Conservation (phyloP, 768 basidiomycete species). For the Neoboletus brunneissimus region DNA sequence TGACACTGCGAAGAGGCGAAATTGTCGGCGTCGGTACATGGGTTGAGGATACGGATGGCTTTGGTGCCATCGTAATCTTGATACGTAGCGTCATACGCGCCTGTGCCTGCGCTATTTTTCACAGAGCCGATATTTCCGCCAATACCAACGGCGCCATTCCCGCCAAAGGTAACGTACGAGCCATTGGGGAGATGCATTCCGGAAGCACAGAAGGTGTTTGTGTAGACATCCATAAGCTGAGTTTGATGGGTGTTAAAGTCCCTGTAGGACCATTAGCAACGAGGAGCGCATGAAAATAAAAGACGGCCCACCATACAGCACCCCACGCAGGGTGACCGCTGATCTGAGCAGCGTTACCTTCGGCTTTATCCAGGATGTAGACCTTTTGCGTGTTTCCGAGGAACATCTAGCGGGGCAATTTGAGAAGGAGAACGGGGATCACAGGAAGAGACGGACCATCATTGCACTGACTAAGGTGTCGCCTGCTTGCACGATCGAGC, state of each 20-base stretch:
- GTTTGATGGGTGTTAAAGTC: slow-evolving; percentile 21
- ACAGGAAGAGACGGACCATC: slow-evolving; percentile 42
- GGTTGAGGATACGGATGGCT: slow-evolving; percentile 78
- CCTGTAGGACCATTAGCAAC: slow-evolving; percentile 10
- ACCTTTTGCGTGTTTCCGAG: slow-evolving; percentile 76
- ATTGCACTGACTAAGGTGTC: slow-evolving; percentile 48
- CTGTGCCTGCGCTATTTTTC: slow-evolving; percentile 43
- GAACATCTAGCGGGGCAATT: slow-evolving; percentile 57
- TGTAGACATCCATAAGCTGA: slow-evolving; percentile 39
- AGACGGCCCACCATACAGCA: slow-evolving; percentile 50
- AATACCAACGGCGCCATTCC: slow-evolving; percentile 70
- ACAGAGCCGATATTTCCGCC: slow-evolving; percentile 59
- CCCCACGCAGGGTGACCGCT: slow-evolving; percentile 75
- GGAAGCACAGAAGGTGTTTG: slow-evolving; percentile 79
- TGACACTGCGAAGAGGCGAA: slow-evolving; percentile 52
- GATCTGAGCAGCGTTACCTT: slow-evolving; percentile 66
- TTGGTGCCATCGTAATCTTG: slow-evolving; percentile 78
- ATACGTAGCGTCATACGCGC: slow-evolving; percentile 63
- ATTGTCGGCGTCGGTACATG: slow-evolving; percentile 55
- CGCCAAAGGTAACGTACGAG: slow-evolving; percentile 72
- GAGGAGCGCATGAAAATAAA: not conserved
- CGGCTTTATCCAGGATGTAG: slow-evolving; percentile 91
- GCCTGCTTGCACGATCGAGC: slow-evolving; percentile 26
- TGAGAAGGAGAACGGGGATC: not conserved
- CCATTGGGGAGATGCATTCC: slow-evolving; percentile 82